Base-by-base conservation (phyloP, 805 yeast genomes). In the Candida broadrunensis region DNA sequence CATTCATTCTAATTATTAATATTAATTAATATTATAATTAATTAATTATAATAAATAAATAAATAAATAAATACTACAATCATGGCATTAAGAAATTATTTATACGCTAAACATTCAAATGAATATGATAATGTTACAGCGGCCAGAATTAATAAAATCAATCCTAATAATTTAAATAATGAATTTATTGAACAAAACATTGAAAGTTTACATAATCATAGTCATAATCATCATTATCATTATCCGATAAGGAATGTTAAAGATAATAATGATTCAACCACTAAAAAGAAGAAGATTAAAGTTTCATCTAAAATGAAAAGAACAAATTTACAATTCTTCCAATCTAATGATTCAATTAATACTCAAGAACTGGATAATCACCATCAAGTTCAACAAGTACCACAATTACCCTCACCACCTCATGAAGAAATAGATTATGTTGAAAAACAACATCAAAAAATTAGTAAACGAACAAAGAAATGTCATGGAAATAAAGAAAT, bases 41-140 rank as follows among this genome's bases (percentile, higher is more conserved):
- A n/a, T n/a, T n/a, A n/a, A n/a, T n/a, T n/a, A n/a, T n/a, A n/a
- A n/a, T n/a, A n/a, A n/a, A n/a, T n/a, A n/a, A n/a, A n/a, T n/a
- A n/a, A n/a, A n/a, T n/a, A n/a, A n/a, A n/a, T n/a, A n/a, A n/a
- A n/a, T n/a, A n/a, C n/a, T 21, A 21, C 11, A 8, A 26, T 26
- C 25, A 67, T 67, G 73, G 73, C 72, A n/a, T 58, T 67, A 36
- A 60, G 71, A 54, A 62, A 67, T 45, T 67, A 67, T 45, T 44
- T 67, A 36, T 67, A 67, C 44, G 70, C 73, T 7, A 67, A 67
- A 39, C 72, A 67, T 45, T 54, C 44, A 33, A 44, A 42, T 20
- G 24, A 21, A 21, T 7, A 21, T 21, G 43, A 43, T 24, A 17
- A 29, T 7, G 25, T 18, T 13, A 35, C 33, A 16, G 39, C 33